Evolutionary conservation across 2,329 filamentous ascomycete species (phyloP).

Genomic region (Plectosphaerella plurivora): DNA sequence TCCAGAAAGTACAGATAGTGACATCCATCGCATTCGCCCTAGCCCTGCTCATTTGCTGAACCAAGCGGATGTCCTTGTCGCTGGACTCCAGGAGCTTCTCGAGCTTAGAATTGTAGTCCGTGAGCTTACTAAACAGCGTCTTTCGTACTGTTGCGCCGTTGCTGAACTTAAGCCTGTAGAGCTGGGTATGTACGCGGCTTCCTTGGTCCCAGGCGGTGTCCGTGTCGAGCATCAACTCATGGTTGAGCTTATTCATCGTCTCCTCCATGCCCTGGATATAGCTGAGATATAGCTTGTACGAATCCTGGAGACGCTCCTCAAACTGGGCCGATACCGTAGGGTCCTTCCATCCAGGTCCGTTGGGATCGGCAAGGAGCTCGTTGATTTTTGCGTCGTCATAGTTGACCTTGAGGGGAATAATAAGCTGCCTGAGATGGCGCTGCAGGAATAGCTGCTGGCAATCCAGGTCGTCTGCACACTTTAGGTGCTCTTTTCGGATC

Average conservation of each 20-base stretch:
- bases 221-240: slow-evolving; percentile 13
- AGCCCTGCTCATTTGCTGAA: neutral
- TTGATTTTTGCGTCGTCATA: slow-evolving; percentile 12
- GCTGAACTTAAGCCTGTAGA: slow-evolving; percentile 17
- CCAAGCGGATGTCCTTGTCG: slow-evolving; percentile 11
- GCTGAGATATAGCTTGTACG: slow-evolving; percentile 12
- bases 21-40: slow-evolving; percentile 5
- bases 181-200: slow-evolving; percentile 11
- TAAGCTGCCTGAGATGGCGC: slow-evolving; percentile 13
- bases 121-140: slow-evolving; percentile 14
- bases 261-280: slow-evolving; percentile 9
- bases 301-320: slow-evolving; percentile 11
- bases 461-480: slow-evolving; percentile 9
- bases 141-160: slow-evolving; percentile 14
- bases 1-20: slow-evolving; percentile 19
- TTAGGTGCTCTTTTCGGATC: slow-evolving; percentile 12
- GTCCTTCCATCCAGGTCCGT: slow-evolving; percentile 14
- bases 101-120: slow-evolving; percentile 14
- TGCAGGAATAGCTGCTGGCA: slow-evolving; percentile 9
- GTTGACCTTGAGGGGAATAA: slow-evolving; percentile 13
- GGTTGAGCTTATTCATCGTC: slow-evolving; percentile 12
- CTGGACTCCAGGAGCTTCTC: slow-evolving; percentile 14
- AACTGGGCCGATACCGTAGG: slow-evolving; percentile 6
- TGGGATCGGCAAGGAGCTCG: slow-evolving; percentile 11
- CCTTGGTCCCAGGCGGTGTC: slow-evolving; percentile 6